Evolutionary conservation across 2,329 filamentous ascomycete species (phyloP).

Genomic region (Zalaria sp.): DNA sequence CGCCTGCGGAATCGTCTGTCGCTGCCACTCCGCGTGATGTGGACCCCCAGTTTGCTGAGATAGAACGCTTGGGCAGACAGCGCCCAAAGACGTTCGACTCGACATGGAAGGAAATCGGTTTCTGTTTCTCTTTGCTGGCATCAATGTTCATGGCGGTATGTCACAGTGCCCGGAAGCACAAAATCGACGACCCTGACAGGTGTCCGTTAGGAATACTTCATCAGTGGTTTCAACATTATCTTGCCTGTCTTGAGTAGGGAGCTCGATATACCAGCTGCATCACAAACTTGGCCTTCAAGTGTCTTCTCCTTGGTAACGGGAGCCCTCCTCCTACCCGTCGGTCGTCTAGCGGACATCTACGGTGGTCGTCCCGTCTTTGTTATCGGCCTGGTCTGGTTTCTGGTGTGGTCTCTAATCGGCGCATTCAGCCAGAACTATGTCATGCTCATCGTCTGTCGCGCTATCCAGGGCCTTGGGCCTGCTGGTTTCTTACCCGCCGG

Average conservation of each 20-base stretch:
- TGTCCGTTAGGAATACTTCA: conserved; percentile 14
- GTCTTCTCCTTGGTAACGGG: conserved; percentile 19
- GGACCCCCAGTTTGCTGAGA: neutral
- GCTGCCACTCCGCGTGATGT: too few species aligned
- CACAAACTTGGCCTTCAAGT: conserved; percentile 19
- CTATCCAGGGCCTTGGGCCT: conserved; percentile 20
- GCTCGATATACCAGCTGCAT: conserved; percentile 2
- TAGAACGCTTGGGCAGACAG: conserved; percentile 3
- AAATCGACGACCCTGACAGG: too few species aligned
- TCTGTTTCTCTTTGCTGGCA: conserved; percentile 20
- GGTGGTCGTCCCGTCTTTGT: conserved; percentile 20
- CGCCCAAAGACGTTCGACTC: conserved; percentile 6
- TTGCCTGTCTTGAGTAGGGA: conserved; percentile 13
- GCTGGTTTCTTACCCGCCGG: conserved; percentile 19
- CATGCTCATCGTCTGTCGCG: conserved; percentile 17
- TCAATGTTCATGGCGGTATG: conserved; percentile 16
- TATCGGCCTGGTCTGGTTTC: conserved; percentile 18
- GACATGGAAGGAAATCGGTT: conserved; percentile 15
- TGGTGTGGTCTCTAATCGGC: conserved; percentile 18
- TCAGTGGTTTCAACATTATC: conserved; percentile 20
- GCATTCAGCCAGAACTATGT: conserved; percentile 12
- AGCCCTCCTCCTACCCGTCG: conserved; percentile 17
- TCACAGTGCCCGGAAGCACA: too few species aligned
- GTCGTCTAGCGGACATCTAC: conserved; percentile 19
- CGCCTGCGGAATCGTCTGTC: too few species aligned